Base-by-base conservation (phyloP, 352 stramenopile species). In the Phytophthora quininea region DNA sequence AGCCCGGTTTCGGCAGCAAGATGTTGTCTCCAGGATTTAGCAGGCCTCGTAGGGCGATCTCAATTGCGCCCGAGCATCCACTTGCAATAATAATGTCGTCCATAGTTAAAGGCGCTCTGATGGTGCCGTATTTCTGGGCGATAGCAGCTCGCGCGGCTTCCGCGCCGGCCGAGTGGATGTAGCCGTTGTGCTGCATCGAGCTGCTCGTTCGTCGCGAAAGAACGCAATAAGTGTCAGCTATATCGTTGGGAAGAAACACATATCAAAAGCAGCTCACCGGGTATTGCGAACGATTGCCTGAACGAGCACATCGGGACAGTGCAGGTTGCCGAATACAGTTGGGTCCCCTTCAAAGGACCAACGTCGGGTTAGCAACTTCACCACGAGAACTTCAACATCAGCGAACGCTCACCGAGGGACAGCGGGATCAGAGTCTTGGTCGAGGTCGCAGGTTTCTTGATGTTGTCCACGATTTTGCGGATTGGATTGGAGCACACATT, bases 41-140 rank as follows among this genome's bases (percentile, higher is more conserved):
- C 3, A 99, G 64, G 19, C 89, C 92, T 24, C 82, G 93, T 2
- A 99, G 71, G 7, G 88, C 90, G 59, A 99, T 89, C 53, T 99
- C 95, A 32, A 99, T 82, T 3, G 96, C 95, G 32, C 96, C 96
- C 0, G 92, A 98, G 64, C 92, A 98, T 8, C 97, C 96, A 62
- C 87, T 98, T 4, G 90, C 76, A 52, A 99, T 93, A 63, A 99
- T 90, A 33, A 99, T 89, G 65, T 99, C 89, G 43, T 98, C 92
- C 57, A 91, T 89, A 45, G 88, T 92, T 56, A 97, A 70, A 3
- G 77, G 80, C 5, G 80, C 73, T 3, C 62, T 72, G 4, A 62
- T 58, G 14, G 69, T 89, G 11, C 83, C 89, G 67, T 96, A 96
- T 47, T 90, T 73, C 45, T 79, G 76, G 0, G 96, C 96, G 64